A percentile compares a stretch with the other conserved stretches of the same genome.
Conservation (phyloP, 164 flowering plant genomes). For the Nymphaea colorata region DNA sequence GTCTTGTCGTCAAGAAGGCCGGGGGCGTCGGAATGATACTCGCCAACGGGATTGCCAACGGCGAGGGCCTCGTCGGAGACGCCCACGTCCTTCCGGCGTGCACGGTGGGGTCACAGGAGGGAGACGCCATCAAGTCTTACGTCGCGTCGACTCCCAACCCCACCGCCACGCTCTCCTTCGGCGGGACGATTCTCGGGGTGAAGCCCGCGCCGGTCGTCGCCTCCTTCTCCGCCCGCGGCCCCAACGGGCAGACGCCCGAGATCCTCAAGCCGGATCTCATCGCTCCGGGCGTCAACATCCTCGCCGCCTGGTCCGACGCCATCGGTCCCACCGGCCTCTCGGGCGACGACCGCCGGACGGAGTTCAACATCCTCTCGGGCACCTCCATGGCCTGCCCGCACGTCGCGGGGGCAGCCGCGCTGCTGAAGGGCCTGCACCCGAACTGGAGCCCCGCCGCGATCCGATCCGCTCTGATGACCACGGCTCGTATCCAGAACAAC, state of each 20-base stretch:
- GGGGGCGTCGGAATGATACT: slow-evolving; percentile 87
- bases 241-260: slow-evolving; percentile 58
- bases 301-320: slow-evolving; percentile 77
- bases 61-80: slow-evolving; percentile 78
- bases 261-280: slow-evolving; percentile 74
- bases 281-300: slow-evolving; percentile 79
- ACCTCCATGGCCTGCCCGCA: slow-evolving; percentile 89
- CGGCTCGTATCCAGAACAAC: slow-evolving; percentile 37
- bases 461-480: slow-evolving; percentile 82
- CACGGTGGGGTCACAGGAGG: slow-evolving; percentile 60
- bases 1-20: slow-evolving; percentile 63
- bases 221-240: slow-evolving; percentile 78
- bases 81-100: slow-evolving; percentile 70
- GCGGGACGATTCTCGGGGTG: slow-evolving; percentile 56
- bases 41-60: slow-evolving; percentile 53
- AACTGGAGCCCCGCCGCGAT: slow-evolving; percentile 76
- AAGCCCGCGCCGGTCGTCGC: slow-evolving; percentile 87
- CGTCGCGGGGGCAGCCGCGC: slow-evolving; percentile 77
- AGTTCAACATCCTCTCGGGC: slow-evolving; percentile 75
- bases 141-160: slow-evolving; percentile 25
- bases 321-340: slow-evolving; percentile 69
- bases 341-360: slow-evolving; percentile 41
- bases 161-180: slow-evolving; percentile 47
- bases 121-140: slow-evolving; percentile 44
- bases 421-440: slow-evolving; percentile 69